Percentiles rank a stretch among this genome's conserved stretches.
Conservation (phyloP, 1,284 basidiomycete genomes). For the Rhodotorula sp. region DNA sequence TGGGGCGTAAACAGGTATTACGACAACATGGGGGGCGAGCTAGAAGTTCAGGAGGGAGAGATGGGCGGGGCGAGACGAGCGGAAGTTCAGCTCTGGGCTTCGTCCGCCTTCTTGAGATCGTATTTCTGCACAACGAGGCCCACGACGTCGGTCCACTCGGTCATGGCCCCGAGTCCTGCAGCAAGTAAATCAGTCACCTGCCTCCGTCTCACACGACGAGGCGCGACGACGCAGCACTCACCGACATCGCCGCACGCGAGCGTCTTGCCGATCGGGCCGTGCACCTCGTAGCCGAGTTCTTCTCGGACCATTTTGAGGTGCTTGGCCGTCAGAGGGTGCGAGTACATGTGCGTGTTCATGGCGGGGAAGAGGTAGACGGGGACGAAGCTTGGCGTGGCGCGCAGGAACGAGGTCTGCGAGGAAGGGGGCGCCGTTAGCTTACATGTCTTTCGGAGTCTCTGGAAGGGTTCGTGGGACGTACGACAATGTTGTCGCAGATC, state of each 20-base stretch:
- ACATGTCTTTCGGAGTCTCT: conserved; percentile 4
- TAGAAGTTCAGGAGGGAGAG: neutral
- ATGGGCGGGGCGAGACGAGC: neutral
- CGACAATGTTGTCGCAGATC: conserved; percentile 84
- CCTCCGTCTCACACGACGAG: neutral
- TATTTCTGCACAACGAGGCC: conserved; percentile 39
- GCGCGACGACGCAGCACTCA: conserved; percentile 47
- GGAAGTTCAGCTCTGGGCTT: too few relatives aligned
- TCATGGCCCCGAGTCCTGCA: conserved; percentile 84
- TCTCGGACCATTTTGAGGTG: conserved; percentile 72
- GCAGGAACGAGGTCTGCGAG: conserved; percentile 77
- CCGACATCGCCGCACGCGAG: conserved; percentile 93
- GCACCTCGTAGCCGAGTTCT: conserved; percentile 72
- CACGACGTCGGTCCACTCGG: conserved; percentile 77
- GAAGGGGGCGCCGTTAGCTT: neutral
- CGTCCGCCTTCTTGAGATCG: conserved; percentile 7
- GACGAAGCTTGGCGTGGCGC: conserved; percentile 67
- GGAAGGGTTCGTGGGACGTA: conserved; percentile 47
- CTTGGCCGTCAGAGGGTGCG: conserved; percentile 84
- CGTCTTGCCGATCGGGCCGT: conserved; percentile 79
- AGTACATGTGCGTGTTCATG: conserved; percentile 98
- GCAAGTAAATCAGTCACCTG: neutral
- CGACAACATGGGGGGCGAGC: neutral
- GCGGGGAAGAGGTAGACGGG: conserved; percentile 85
- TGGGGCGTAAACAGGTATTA: too few relatives aligned